Conservation (phyloP, 192 early-diverging fungal genomes). For the Phlyctochytrium planicorne region DNA sequence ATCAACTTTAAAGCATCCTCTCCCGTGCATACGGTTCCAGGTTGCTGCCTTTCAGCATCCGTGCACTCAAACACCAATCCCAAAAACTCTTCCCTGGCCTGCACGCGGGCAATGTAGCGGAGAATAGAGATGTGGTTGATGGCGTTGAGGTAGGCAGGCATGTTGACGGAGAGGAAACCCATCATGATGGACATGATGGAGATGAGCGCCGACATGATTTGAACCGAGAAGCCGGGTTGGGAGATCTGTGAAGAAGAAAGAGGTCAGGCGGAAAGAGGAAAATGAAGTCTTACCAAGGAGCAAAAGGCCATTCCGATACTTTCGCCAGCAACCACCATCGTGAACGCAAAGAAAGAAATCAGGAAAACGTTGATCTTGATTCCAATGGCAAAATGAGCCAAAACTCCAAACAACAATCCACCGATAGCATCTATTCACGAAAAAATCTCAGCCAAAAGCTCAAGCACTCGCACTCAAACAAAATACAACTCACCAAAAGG, state of each 20-base stretch:
- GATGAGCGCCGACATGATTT: conserved; percentile 40
- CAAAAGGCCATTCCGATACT: conserved; percentile 48
- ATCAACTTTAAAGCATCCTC: conserved; percentile 31
- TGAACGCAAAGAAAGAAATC: conserved; percentile 13
- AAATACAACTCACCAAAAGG: conserved; percentile 22
- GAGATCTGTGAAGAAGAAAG: conserved; percentile 2
- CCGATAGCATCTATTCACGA: conserved; percentile 12
- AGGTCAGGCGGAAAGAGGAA: conserved; percentile 28
- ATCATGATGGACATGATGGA: conserved; percentile 25
- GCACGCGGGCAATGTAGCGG: conserved; percentile 35
- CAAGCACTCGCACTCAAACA: neutral
- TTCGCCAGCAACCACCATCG: conserved; percentile 37
- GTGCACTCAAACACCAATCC: neutral
- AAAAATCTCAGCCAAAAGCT: neutral
- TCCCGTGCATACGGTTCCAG: conserved; percentile 31
- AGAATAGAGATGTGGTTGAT: conserved; percentile 42
- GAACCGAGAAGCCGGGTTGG: conserved; percentile 33
- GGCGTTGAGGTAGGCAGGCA: conserved; percentile 34
- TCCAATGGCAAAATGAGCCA: conserved; percentile 22
- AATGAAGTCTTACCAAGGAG: conserved; percentile 26
- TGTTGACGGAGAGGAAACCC: conserved; percentile 35
- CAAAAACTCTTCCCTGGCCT: conserved; percentile 28
- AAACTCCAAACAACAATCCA: conserved; percentile 21
- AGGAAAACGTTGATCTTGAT: conserved; percentile 25
- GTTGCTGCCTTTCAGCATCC: neutral